These are phyloP conservation scores for Pseudocercospora macadamiae DNA, from an alignment of 2,329 filamentous ascomycete species.

Conservation along the genomic window DNA sequence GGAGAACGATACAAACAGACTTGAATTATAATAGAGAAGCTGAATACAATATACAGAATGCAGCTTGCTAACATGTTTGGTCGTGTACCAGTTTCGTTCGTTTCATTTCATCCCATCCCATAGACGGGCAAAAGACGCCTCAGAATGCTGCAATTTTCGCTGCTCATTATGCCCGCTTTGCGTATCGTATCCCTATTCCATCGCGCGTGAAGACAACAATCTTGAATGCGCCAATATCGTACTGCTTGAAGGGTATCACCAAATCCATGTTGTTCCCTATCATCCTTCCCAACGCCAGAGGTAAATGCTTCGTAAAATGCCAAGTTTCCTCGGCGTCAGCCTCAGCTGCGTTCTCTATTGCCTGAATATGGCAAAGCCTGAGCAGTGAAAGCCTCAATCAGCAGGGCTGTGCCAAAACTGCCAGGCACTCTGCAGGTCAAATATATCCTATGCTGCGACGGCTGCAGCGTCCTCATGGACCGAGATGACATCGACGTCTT, in stretches of 20 bases:
- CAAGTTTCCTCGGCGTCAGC: no score
- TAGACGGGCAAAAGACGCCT: not conserved
- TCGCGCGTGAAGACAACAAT: not conserved
- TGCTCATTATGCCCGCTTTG: slow-evolving; percentile 2
- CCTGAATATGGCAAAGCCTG: no score
- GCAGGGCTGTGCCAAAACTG: no score
- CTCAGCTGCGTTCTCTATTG: no score
- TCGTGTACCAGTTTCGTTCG: not conserved
- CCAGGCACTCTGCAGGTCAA: no score
- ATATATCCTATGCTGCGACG: slow-evolving; percentile 12
- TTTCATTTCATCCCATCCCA: not conserved
- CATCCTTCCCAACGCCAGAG: not conserved
- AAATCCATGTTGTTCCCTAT: not conserved
- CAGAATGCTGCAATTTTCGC: not conserved
- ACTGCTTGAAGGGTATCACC: slow-evolving; percentile 1
- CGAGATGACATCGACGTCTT: slow-evolving; percentile 34
- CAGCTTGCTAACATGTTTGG: not conserved
- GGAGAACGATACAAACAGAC: no score
- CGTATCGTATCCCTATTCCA: not conserved
- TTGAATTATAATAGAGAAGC: no score
- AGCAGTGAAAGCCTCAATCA: no score
- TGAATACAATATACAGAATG: not conserved
- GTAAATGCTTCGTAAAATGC: not conserved
- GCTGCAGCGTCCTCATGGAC: slow-evolving; percentile 22
- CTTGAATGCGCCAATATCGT: slow-evolving; percentile 1